Evolutionary conservation across 768 basidiomycete species (phyloP).

Genomic region (Stropharia rugosoannulata): DNA sequence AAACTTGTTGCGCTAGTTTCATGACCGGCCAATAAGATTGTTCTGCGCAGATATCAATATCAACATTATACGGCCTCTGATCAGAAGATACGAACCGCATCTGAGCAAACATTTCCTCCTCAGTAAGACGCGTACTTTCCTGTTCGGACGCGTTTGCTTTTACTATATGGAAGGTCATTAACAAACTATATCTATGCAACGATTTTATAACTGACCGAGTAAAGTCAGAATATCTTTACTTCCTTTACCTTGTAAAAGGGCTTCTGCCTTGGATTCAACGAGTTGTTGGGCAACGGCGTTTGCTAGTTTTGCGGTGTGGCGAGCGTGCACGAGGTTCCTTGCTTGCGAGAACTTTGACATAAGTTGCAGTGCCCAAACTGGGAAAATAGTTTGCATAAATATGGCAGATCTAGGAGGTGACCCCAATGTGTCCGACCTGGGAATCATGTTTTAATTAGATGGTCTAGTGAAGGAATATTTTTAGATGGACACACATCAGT

Average conservation of each 20-base stretch:
- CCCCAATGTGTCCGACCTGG: slow-evolving; percentile 49
- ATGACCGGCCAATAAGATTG: slow-evolving; percentile 49
- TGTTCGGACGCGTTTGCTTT: slow-evolving; percentile 55
- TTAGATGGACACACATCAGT: slow-evolving; percentile 34
- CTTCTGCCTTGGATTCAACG: slow-evolving; percentile 46
- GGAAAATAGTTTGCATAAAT: slow-evolving; percentile 49
- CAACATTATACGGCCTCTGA: background rate
- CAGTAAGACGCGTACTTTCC: slow-evolving; percentile 38
- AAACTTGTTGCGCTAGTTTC: slow-evolving; percentile 62
- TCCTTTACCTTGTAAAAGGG: slow-evolving; percentile 45
- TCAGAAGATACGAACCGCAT: slow-evolving; percentile 41
- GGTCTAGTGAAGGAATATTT: background rate
- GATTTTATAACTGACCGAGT: slow-evolving; percentile 38
- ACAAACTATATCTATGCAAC: background rate
- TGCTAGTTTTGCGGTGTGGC: slow-evolving; percentile 42
- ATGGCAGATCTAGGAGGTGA: slow-evolving; percentile 45
- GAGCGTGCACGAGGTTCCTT: slow-evolving; percentile 44
- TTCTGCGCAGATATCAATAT: slow-evolving; percentile 23
- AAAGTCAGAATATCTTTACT: slow-evolving; percentile 56
- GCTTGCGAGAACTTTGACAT: slow-evolving; percentile 47
- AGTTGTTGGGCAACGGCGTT: slow-evolving; percentile 45
- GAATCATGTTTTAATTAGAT: background rate
- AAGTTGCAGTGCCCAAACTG: slow-evolving; percentile 41
- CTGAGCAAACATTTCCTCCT: slow-evolving; percentile 48
- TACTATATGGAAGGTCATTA: slow-evolving; percentile 29